Conservation (phyloP, 1,284 basidiomycete species). For the Malassezia cuniculi region DNA sequence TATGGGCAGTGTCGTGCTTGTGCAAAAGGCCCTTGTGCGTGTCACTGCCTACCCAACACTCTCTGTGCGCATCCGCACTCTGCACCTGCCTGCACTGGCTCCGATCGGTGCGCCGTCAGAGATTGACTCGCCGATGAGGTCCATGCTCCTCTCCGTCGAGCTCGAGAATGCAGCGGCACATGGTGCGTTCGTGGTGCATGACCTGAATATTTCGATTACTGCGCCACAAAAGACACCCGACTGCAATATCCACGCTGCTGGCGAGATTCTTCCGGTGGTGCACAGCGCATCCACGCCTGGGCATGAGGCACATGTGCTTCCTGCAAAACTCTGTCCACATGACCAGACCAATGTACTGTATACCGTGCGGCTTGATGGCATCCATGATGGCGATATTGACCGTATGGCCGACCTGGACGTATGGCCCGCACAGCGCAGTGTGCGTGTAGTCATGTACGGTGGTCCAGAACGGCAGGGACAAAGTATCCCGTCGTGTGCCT, state of each 20-base stretch:
- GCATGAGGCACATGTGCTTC: too few species aligned
- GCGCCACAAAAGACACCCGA: too few species aligned
- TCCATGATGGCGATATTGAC: background rate
- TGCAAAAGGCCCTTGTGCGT: background rate
- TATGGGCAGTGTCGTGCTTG: slow-evolving; percentile 1
- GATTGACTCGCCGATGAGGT: slow-evolving; percentile 1
- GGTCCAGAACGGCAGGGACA: too few species aligned
- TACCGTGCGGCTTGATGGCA: background rate
- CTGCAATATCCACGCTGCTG: too few species aligned
- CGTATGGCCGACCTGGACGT: too few species aligned
- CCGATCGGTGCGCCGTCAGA: background rate
- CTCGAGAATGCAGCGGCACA: slow-evolving; percentile 16
- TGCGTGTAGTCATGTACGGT: too few species aligned
- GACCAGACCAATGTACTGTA: slow-evolving; percentile 10
- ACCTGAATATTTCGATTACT: slow-evolving; percentile 1
- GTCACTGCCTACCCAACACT: background rate
- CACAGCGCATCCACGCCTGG: too few species aligned
- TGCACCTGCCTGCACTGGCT: background rate
- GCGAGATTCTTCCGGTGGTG: too few species aligned
- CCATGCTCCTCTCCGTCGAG: slow-evolving; percentile 23
- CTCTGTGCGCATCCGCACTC: slow-evolving; percentile 23
- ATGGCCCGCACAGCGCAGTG: too few species aligned
- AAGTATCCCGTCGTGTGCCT: too few species aligned
- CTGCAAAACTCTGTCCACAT: background rate
- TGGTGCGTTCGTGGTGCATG: background rate